These are phyloP conservation scores for Cudoniella acicularis DNA, from an alignment of 495 filamentous ascomycete genomes.

Conservation along the genomic window DNA sequence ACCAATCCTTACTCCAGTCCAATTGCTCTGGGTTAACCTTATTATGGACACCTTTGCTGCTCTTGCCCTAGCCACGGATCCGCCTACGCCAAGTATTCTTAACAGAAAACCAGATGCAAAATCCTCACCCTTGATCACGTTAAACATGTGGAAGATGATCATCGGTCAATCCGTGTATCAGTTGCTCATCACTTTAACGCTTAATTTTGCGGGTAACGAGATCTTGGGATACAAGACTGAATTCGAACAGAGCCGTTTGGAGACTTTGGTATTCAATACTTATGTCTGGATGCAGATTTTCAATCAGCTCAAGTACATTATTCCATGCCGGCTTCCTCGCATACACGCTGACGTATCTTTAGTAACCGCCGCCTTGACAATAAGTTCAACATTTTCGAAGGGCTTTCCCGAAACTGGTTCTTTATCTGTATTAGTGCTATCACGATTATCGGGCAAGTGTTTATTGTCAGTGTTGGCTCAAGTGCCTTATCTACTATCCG, in stretches of 20 bases:
- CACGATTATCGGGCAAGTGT: conserved; percentile 76
- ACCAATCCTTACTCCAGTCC: conserved; percentile 78
- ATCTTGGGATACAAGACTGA: conserved; percentile 57
- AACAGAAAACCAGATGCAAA: conserved; percentile 74
- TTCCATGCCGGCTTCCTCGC: background rate
- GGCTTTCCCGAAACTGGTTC: conserved; percentile 73
- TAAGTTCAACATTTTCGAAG: conserved; percentile 85
- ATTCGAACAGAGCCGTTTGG: conserved; percentile 36
- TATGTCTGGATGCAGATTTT: conserved; percentile 97
- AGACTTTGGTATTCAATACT: conserved; percentile 82
- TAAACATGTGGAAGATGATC: conserved; percentile 95
- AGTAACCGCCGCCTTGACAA: conserved; percentile 82
- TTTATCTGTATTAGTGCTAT: conserved; percentile 78
- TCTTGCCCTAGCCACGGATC: conserved; percentile 86
- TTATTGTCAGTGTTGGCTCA: conserved; percentile 78
- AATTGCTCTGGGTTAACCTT: conserved; percentile 87
- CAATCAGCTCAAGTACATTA: conserved; percentile 69
- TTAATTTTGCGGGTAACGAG: conserved; percentile 66
- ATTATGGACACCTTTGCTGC: conserved; percentile 97
- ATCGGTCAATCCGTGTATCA: conserved; percentile 82
- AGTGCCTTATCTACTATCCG: conserved; percentile 60
- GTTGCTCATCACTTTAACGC: conserved; percentile 69
- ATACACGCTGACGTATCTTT: background rate
- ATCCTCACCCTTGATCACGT: conserved; percentile 69
- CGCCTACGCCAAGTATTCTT: conserved; percentile 65